phyloP scores from a whole-genome alignment of 1,139 yeast genomes.

The Diutina sp. region DNA sequence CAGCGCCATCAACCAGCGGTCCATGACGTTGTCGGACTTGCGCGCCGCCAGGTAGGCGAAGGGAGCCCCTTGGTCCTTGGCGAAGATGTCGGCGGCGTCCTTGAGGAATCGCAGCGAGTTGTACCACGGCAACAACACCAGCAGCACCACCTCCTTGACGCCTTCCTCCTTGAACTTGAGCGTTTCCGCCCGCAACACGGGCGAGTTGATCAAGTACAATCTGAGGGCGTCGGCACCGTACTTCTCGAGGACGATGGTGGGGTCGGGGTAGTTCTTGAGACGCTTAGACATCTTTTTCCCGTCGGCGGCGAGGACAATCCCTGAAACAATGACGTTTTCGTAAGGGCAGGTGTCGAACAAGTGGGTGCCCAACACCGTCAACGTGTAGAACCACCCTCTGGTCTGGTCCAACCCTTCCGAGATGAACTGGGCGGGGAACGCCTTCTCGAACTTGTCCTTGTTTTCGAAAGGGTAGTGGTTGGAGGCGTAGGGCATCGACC shows the following conservation, averaged over 20 bases:
- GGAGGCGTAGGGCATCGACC: conserved; percentile 97
- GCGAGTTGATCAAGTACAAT: conserved; percentile 90
- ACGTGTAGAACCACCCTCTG: conserved; percentile 99
- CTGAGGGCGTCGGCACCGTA: conserved; percentile 98
- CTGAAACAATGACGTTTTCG: conserved; percentile 90
- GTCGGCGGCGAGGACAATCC: conserved; percentile 93
- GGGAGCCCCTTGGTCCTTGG: conserved; percentile 60
- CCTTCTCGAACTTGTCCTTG: conserved; percentile 48
- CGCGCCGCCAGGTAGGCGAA: conserved; percentile 60
- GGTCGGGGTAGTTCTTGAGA: conserved; percentile 96
- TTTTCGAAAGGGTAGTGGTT: conserved; percentile 94
- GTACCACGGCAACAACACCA: conserved; percentile 97
- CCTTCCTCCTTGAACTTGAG: conserved; percentile 97
- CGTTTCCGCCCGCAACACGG: conserved; percentile 93
- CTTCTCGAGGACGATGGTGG: conserved; percentile 62
- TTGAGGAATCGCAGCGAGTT: conserved; percentile 93
- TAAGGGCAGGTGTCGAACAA: conserved; percentile 87
- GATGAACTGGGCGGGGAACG: conserved; percentile 85
- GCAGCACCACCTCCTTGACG: conserved; percentile 92
- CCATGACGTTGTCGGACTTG: conserved; percentile 82
- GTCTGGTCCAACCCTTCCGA: conserved; percentile 99
- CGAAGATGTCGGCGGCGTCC: conserved; percentile 78
- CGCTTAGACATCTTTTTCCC: conserved; percentile 99
- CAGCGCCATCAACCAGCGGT: conserved; percentile 91
- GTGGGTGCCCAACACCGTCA: conserved; percentile 92